Conservation (phyloP, 441 rosid genomes). For the Cnidoscolus chayamansa region DNA sequence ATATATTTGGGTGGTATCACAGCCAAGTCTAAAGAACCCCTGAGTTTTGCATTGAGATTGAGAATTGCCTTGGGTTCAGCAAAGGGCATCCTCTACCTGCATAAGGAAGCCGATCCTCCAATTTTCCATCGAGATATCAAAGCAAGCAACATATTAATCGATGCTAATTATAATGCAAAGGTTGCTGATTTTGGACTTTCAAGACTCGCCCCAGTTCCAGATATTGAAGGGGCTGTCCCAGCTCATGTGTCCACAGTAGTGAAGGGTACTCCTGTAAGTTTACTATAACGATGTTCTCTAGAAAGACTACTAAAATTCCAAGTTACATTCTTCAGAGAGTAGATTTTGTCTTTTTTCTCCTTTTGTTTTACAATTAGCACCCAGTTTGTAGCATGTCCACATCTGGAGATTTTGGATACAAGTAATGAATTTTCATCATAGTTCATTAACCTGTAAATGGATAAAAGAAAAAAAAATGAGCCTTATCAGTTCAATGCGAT, state of each 20-base stretch:
- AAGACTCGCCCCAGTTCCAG: constrained; percentile 86
- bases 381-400: not conserved
- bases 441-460: not conserved
- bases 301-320: not conserved
- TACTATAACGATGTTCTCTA: not conserved
- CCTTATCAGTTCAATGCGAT: not conserved
- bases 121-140: constrained; percentile 93
- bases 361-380: constrained; percentile 1
- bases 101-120: constrained; percentile 95
- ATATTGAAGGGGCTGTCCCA: constrained; percentile 63
- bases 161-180: constrained; percentile 65
- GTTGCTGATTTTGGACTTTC: constrained; percentile 99
- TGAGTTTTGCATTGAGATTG: constrained; percentile 66
- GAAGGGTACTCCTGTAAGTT: constrained; percentile 88
- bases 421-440: not conserved
- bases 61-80: constrained; percentile 75
- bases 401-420: not conserved
- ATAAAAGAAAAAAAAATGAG: not conserved
- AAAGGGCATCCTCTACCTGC: constrained; percentile 84
- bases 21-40: constrained; percentile 53
- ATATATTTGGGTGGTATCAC: constrained; percentile 33
- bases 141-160: constrained; percentile 89
- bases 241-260: constrained; percentile 94
- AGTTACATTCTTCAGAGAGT: not conserved
- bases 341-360: constrained; percentile 5